Evolutionary conservation across 129 eudicot genomes (phyloP).

Genomic region (Saposhnikovia divaricata): DNA sequence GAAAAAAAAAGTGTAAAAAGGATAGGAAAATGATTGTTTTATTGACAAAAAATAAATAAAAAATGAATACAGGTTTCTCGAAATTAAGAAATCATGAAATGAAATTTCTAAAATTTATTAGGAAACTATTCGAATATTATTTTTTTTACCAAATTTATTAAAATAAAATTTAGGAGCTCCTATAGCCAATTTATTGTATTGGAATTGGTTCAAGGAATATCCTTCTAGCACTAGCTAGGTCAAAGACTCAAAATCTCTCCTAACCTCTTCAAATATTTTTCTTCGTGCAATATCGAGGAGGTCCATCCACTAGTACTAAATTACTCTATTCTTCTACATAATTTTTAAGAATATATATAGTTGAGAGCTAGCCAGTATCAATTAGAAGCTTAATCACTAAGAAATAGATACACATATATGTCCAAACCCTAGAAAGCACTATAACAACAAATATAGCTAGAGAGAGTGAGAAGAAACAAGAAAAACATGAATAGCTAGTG

Average conservation of each 20-base stretch:
- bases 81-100: too few species aligned
- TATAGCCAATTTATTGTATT: too few species aligned
- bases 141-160: too few species aligned
- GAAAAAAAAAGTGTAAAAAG: too few species aligned
- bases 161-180: too few species aligned
- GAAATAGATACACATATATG: constrained; percentile 16
- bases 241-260: neutral
- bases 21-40: too few species aligned
- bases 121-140: too few species aligned
- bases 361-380: constrained; percentile 7
- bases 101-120: too few species aligned
- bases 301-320: neutral
- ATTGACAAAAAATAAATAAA: too few species aligned
- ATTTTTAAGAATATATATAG: neutral
- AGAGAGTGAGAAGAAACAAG: constrained; percentile 37
- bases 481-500: neutral
- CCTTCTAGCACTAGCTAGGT: neutral
- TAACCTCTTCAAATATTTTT: neutral
- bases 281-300: neutral
- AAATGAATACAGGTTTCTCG: too few species aligned
- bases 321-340: constrained; percentile 22
- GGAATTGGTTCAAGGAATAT: neutral
- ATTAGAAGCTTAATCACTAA: constrained; percentile 50
- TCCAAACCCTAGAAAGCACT: constrained; percentile 42
- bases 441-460: constrained; percentile 31